Conservation (phyloP, 169 alveolate genomes). For the Neospora caninum region DNA sequence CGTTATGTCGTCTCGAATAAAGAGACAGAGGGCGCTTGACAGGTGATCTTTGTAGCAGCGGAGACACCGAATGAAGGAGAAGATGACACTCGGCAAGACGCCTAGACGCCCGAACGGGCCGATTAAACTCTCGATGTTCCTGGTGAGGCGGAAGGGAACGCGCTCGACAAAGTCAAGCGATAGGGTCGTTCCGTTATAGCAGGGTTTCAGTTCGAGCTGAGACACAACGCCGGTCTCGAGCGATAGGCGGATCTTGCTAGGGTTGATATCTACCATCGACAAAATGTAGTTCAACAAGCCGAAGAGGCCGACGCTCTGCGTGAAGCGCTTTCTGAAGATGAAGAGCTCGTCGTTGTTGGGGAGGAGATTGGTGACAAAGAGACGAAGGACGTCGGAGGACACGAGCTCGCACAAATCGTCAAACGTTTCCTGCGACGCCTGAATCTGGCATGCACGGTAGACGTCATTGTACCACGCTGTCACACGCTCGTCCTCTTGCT, state of each 20-base stretch:
- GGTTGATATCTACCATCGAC: constrained; percentile 71
- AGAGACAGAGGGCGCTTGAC: constrained; percentile 73
- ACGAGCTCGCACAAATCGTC: constrained; percentile 71
- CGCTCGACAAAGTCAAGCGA: constrained; percentile 54
- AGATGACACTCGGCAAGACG: constrained; percentile 84
- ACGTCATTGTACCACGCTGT: constrained; percentile 43
- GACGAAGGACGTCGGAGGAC: constrained; percentile 63
- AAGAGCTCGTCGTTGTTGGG: constrained; percentile 67
- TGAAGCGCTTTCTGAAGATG: constrained; percentile 70
- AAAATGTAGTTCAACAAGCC: constrained; percentile 69
- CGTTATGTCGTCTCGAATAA: constrained; percentile 74
- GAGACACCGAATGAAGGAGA: constrained; percentile 77
- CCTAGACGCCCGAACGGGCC: constrained; percentile 87
- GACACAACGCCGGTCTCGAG: constrained; percentile 72
- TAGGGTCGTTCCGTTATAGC: constrained; percentile 65
- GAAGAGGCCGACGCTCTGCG: constrained; percentile 69
- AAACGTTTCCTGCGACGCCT: constrained; percentile 67
- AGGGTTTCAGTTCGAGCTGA: constrained; percentile 73
- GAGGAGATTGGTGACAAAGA: constrained; percentile 40
- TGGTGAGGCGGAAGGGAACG: constrained; percentile 82
- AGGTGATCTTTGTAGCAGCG: constrained; percentile 80
- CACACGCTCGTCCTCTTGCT: constrained; percentile 17
- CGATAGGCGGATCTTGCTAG: constrained; percentile 68
- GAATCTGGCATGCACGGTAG: constrained; percentile 50
- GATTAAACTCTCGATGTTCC: constrained; percentile 80